A percentile compares a stretch with the other conserved stretches of the same genome.
These are phyloP conservation scores for Leishmania amazonensis DNA, from an alignment of 208 protist genomes.

Conservation along the genomic window DNA sequence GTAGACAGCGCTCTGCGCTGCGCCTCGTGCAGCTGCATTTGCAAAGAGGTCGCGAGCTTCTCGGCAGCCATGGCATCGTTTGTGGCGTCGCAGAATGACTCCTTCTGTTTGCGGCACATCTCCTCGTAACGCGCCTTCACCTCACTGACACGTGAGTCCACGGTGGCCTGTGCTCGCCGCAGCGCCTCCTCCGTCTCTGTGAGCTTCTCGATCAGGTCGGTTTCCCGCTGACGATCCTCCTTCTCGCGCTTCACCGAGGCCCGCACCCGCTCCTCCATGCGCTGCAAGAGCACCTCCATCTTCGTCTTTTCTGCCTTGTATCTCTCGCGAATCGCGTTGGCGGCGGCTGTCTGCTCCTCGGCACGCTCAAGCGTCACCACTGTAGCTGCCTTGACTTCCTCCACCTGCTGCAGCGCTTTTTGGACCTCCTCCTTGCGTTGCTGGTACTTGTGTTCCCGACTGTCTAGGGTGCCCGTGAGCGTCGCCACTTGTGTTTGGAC, in stretches of 20 bases:
- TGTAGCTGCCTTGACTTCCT: slow-evolving; percentile 37
- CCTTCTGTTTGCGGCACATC: slow-evolving; percentile 39
- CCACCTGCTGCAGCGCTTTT: slow-evolving; percentile 35
- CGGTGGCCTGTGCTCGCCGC: slow-evolving; percentile 30
- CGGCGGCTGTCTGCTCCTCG: slow-evolving; percentile 38
- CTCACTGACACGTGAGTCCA: slow-evolving; percentile 25
- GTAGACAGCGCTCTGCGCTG: slow-evolving; percentile 22
- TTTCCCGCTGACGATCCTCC: slow-evolving; percentile 40
- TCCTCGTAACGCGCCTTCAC: slow-evolving; percentile 34
- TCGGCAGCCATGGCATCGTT: slow-evolving; percentile 31
- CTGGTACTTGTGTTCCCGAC: slow-evolving; percentile 48
- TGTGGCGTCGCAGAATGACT: slow-evolving; percentile 28
- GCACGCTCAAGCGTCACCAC: slow-evolving; percentile 31
- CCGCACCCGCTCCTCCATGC: slow-evolving; percentile 45
- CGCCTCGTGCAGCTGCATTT: slow-evolving; percentile 31
- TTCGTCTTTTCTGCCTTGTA: slow-evolving; percentile 67
- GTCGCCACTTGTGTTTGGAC: slow-evolving; percentile 16
- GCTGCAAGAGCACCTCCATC: slow-evolving; percentile 55
- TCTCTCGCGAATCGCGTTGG: slow-evolving; percentile 43
- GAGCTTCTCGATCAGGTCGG: slow-evolving; percentile 28
- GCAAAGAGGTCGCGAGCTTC: slow-evolving; percentile 20
- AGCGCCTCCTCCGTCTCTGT: slow-evolving; percentile 30
- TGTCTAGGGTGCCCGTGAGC: slow-evolving; percentile 29
- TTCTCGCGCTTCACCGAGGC: slow-evolving; percentile 44
- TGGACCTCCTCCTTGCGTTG: slow-evolving; percentile 45